A percentile compares a stretch with the other conserved stretches of the same genome.
These are phyloP conservation scores for Yamadazyma dushanensis DNA, from an alignment of 1,139 yeast genomes.

Conservation along the genomic window DNA sequence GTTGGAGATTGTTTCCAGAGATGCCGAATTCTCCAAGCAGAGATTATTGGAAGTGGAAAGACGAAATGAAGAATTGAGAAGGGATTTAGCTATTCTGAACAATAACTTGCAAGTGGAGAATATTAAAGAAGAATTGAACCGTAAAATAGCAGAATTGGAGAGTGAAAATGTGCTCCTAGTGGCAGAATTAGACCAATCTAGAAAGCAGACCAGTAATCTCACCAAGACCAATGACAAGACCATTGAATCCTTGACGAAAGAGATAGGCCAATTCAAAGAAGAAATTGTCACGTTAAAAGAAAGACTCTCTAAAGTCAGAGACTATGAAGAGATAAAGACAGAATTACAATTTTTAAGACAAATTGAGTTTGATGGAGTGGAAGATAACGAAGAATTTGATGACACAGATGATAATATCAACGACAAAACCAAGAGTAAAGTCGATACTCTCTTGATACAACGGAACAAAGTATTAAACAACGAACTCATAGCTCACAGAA, in stretches of 20 bases:
- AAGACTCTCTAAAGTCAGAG: slow-evolving; percentile 48
- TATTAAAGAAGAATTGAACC: slow-evolving; percentile 34
- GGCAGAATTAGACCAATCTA: slow-evolving; percentile 60
- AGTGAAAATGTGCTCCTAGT: slow-evolving; percentile 64
- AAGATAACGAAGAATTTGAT: slow-evolving; percentile 21
- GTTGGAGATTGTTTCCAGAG: slow-evolving; percentile 67
- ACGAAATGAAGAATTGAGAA: slow-evolving; percentile 72
- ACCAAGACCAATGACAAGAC: slow-evolving; percentile 35
- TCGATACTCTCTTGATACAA: slow-evolving; percentile 53
- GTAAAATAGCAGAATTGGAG: slow-evolving; percentile 56
- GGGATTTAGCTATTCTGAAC: slow-evolving; percentile 57
- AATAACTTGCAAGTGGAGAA: slow-evolving; percentile 40
- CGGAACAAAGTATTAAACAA: slow-evolving; percentile 61
- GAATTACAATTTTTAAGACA: slow-evolving; percentile 72
- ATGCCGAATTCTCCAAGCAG: slow-evolving; percentile 70
- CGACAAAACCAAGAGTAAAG: slow-evolving; percentile 20
- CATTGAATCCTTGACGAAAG: slow-evolving; percentile 42
- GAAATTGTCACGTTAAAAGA: slow-evolving; percentile 54
- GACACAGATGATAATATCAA: slow-evolving; percentile 14
- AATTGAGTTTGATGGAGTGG: slow-evolving; percentile 65
- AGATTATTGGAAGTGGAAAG: slow-evolving; percentile 72
- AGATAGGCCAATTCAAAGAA: slow-evolving; percentile 44
- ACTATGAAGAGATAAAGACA: slow-evolving; percentile 75
- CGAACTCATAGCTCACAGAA: slow-evolving; percentile 59
- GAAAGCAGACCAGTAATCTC: slow-evolving; percentile 31